Base-by-base conservation (phyloP, 257 asterid species). In the Ocimum tenuiflorum region DNA sequence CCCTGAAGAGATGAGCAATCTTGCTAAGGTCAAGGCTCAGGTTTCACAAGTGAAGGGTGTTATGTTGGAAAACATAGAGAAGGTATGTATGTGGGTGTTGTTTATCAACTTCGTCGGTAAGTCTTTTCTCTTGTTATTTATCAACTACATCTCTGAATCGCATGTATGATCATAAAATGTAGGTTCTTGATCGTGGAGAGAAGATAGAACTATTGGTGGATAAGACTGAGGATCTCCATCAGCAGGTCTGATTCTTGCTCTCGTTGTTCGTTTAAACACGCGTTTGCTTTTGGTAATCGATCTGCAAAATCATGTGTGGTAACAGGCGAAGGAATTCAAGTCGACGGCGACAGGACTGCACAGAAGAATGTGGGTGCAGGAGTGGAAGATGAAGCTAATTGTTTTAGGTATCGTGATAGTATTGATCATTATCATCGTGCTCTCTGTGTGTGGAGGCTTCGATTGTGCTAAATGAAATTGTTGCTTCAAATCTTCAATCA, bases 131-230 rank as follows among this genome's bases (percentile, higher is more conserved):
- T 24, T 24, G 31, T 24, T 1, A 4, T n/a, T n/a, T n/a, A n/a
- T n/a, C n/a, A 27, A 27, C 42, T 7, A 3, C 12, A 36, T 3
- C 12, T 7, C 12, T 7, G 12, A 7, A 36, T 36, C 42, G 22
- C 11, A 27, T 27, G 0, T 19, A 7, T 60, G 66, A 3, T 42
- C 0, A 13, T 18, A 47, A n/a, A 51, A 42, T 73, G 55, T 60
- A 88, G 96, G 89, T 84, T 69, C 81, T 86, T 12, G 96, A 86
- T 48, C 94, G 91, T 48, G 96, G 95, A 36, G 95, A 81, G 63
- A 82, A 81, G 80, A 82, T 88, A 63, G 89, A 88, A 73, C 70
- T 88, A 71, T 80, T 84, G 67, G 89, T 88, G 78, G 96, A 86
- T 72, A 88, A 88, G 76, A 86, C 89, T 41, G 96, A 88, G 79